These are phyloP conservation scores for Incumbomyces lentus DNA, from an alignment of 2,329 filamentous ascomycete species.

Conservation along the genomic window DNA sequence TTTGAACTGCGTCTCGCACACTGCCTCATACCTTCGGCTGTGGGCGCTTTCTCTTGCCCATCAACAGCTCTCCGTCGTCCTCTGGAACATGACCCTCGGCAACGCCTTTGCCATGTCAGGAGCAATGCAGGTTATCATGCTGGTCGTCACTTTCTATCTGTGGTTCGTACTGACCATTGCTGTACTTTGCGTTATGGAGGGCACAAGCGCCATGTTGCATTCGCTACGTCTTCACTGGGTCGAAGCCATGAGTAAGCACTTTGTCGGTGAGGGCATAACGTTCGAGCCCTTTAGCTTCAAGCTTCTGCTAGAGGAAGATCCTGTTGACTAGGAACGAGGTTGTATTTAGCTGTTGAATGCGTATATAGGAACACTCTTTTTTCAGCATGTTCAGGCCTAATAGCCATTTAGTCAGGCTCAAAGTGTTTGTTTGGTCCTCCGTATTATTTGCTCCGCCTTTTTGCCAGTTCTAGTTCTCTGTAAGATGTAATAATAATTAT, in stretches of 20 bases:
- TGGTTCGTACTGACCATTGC: conserved; percentile 81
- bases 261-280: conserved; percentile 76
- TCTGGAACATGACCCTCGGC: conserved; percentile 92
- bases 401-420: no score
- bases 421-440: no score
- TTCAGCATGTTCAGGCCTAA: no score
- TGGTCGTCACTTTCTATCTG: conserved; percentile 71
- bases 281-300: conserved; percentile 87
- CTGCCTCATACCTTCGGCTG: conserved; percentile 93
- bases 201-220: conserved; percentile 91
- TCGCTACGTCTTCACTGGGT: conserved; percentile 89
- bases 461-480: not conserved
- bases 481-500: not conserved
- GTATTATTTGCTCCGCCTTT: no score
- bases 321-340: conserved; percentile 29
- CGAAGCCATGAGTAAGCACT: conserved; percentile 96
- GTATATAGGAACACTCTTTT: conserved; percentile 2
- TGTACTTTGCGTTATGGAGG: conserved; percentile 88
- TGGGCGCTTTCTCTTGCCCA: conserved; percentile 96
- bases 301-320: conserved; percentile 71
- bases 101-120: conserved; percentile 60
- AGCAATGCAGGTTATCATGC: conserved; percentile 62
- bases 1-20: conserved; percentile 97
- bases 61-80: conserved; percentile 89
- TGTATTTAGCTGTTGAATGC: not conserved